A percentile compares a stretch with the other conserved stretches of the same genome.
phyloP scores from a whole-genome alignment of 208 protist species.

The Leishmania braziliensis region DNA sequence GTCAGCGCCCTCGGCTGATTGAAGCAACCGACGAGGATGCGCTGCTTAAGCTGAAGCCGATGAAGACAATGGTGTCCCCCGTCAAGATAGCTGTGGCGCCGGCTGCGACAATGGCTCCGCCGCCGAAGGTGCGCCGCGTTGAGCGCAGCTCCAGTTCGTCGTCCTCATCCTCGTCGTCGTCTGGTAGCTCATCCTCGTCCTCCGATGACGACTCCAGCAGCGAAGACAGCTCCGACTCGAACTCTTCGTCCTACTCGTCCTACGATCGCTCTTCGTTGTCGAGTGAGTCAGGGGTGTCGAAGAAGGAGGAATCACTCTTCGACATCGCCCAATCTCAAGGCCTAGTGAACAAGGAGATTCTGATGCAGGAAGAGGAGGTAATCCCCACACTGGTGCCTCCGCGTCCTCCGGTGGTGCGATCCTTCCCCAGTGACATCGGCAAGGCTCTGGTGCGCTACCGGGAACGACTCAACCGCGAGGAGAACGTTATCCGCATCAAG shows the following conservation, averaged over 20 bases:
- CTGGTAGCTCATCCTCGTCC: slow-evolving; percentile 25
- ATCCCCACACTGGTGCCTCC: slow-evolving; percentile 47
- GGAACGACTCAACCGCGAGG: slow-evolving; percentile 80
- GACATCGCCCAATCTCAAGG: slow-evolving; percentile 54
- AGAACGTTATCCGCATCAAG: slow-evolving; percentile 87
- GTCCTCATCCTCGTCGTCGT: slow-evolving; percentile 34
- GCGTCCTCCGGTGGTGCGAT: slow-evolving; percentile 69
- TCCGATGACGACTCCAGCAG: slow-evolving; percentile 26
- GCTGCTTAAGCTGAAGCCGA: slow-evolving; percentile 32
- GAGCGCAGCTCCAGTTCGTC: slow-evolving; percentile 34
- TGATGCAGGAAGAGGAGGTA: slow-evolving; percentile 56
- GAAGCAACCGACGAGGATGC: slow-evolving; percentile 42
- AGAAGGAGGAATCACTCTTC: slow-evolving; percentile 62
- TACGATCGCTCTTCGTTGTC: slow-evolving; percentile 15
- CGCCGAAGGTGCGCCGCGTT: slow-evolving; percentile 25
- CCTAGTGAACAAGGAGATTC: slow-evolving; percentile 45
- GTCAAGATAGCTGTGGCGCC: slow-evolving; percentile 3
- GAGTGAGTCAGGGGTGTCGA: slow-evolving; percentile 16
- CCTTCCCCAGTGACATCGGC: slow-evolving; percentile 73
- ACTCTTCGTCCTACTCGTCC: slow-evolving; percentile 10
- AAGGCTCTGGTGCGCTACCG: slow-evolving; percentile 65
- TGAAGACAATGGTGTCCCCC: slow-evolving; percentile 3
- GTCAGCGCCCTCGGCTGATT: slow-evolving; percentile 21
- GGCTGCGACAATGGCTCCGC: slow-evolving; percentile 19
- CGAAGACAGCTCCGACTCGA: slow-evolving; percentile 14